These are phyloP conservation scores for Nelumbo lutea DNA, from an alignment of 164 flowering plant genomes.

Conservation along the genomic window DNA sequence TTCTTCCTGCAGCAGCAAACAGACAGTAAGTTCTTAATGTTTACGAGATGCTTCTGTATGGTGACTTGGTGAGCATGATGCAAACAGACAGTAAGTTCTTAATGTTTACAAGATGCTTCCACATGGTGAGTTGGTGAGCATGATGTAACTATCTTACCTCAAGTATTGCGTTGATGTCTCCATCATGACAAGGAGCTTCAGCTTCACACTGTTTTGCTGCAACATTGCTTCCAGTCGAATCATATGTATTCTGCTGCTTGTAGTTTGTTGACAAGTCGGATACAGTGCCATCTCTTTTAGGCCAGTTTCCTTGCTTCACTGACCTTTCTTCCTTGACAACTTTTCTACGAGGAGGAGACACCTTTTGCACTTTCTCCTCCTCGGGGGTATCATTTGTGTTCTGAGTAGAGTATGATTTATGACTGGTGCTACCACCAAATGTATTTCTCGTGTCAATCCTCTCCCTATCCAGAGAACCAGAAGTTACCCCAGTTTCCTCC, in stretches of 20 bases:
- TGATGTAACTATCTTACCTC: slow-evolving; percentile 45
- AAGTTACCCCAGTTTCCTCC: slow-evolving; percentile 42
- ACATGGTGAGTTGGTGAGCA: not conserved
- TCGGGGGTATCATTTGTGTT: slow-evolving; percentile 33
- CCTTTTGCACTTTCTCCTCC: slow-evolving; percentile 72
- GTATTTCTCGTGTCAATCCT: slow-evolving; percentile 37
- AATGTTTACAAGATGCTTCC: not conserved
- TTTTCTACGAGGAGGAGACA: slow-evolving; percentile 89
- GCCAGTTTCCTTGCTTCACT: slow-evolving; percentile 53
- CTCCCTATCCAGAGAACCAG: slow-evolving; percentile 47
- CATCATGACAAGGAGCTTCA: slow-evolving; percentile 44
- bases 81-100: not conserved
- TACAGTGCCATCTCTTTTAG: slow-evolving; percentile 44
- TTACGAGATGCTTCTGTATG: too few species aligned
- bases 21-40: not conserved
- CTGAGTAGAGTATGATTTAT: slow-evolving; percentile 33
- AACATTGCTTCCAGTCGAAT: slow-evolving; percentile 28
- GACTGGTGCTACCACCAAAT: slow-evolving; percentile 37
- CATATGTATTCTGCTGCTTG: slow-evolving; percentile 44
- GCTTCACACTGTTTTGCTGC: slow-evolving; percentile 43
- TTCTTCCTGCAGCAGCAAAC: slow-evolving; percentile 60
- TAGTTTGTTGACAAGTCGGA: slow-evolving; percentile 36
- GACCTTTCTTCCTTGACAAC: slow-evolving; percentile 57
- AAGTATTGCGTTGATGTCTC: slow-evolving; percentile 68
- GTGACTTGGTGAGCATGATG: not conserved